These are phyloP conservation scores for Coccinonectria pachysandricola DNA, from an alignment of 2,329 filamentous ascomycete species.

Conservation along the genomic window DNA sequence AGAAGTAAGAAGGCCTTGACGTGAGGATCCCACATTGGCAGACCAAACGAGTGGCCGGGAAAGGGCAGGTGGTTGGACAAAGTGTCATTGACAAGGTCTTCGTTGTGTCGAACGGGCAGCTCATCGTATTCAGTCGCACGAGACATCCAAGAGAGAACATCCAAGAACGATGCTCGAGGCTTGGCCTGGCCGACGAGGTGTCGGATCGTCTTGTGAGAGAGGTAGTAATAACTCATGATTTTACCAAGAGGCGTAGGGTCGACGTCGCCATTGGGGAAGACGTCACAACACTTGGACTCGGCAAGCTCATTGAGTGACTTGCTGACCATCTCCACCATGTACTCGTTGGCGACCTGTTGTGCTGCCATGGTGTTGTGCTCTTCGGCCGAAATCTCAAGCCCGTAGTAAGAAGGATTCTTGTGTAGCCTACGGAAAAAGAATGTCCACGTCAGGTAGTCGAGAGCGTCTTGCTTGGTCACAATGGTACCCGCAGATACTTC, in stretches of 20 bases:
- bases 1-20: constrained; percentile 91
- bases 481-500: constrained; percentile 93
- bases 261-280: constrained; percentile 80
- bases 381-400: constrained; percentile 83
- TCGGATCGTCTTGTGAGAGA: constrained; percentile 88
- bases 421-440: constrained; percentile 97
- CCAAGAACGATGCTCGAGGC: constrained; percentile 63
- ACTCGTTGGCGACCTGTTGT: constrained; percentile 82
- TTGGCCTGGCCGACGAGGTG: constrained; percentile 70
- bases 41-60: constrained; percentile 46
- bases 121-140: constrained; percentile 94
- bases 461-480: constrained; percentile 85
- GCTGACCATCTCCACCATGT: constrained; percentile 88
- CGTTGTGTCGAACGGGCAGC: constrained; percentile 93
- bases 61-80: constrained; percentile 71
- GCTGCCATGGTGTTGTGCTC: constrained; percentile 83
- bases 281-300: constrained; percentile 71
- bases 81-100: constrained; percentile 92
- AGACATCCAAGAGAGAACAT: constrained; percentile 87
- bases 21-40: constrained; percentile 98
- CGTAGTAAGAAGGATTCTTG: constrained; percentile 98
- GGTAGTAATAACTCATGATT: constrained; percentile 99
- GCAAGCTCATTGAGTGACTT: constrained; percentile 74
- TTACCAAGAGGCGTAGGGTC: constrained; percentile 86
- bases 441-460: constrained; percentile 98